Evolutionary conservation across 2,329 filamentous ascomycete genomes (phyloP), one percentile per base, ranked within the genome.

Genomic region (Exophiala sideris): DNA sequence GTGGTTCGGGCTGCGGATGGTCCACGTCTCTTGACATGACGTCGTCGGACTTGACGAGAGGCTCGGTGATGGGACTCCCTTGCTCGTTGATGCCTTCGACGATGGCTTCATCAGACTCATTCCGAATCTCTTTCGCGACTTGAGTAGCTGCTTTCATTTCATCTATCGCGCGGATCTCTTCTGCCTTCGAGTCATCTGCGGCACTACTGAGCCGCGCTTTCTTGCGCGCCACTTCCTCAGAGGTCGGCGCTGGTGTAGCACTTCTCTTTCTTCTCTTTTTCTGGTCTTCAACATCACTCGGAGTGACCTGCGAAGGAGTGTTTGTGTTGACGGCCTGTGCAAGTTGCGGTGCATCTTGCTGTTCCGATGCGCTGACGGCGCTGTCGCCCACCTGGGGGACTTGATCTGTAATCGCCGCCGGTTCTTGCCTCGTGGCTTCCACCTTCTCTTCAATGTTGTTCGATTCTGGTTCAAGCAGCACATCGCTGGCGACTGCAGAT

Each of bases 261-360:
- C 84, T 88, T 62, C 84, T 78, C 62, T 84, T 81, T 68, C 87
- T 88, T 57, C 85, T 78, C 69, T 86, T 88, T 62, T 81, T 81
- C 38, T 74, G 73, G 61, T 85, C 83, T 58, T 81, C 76, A 33
- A 73, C 62, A 63, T 75, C 72, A 18, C 41, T 48, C 10, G 48
- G 32, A 32, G 48, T 33, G 11, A 50, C 34, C 38, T 52, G 59
- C 29, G 50, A 50, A 36, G 51, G 42, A 45, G 14, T 52, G 11
- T 29, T 56, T 46, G 50, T 50, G 33, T 42, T 45, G 18, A 40
- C 41, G 7, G 32, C 29, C 24, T 29, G 24, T 29, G 39, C 10
- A 9, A 11, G 33, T 16, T 21, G 20, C 59, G 48, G 34, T 56
- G 51, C 3, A 35, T 44, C 2, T 54, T 11, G 41, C 48, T 10